phyloP scores from a whole-genome alignment of 2,329 filamentous ascomycete genomes.

The Boeremia exigua region DNA sequence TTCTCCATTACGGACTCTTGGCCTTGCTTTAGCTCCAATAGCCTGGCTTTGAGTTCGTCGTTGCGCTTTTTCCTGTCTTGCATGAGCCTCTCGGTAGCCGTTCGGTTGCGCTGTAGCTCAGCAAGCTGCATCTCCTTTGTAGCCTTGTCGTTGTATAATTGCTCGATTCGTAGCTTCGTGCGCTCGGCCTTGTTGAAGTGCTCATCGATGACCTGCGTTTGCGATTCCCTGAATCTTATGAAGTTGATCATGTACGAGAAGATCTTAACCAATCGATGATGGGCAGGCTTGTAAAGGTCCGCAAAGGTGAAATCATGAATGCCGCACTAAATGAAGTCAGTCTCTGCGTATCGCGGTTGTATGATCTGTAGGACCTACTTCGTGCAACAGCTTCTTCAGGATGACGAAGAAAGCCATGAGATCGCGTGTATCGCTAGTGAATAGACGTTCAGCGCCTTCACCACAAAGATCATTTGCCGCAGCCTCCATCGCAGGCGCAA shows the following conservation, averaged over 20 bases:
- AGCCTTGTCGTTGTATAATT: slow-evolving; percentile 83
- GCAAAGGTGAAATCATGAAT: slow-evolving; percentile 93
- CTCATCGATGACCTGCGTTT: slow-evolving; percentile 86
- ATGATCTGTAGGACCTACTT: slow-evolving; percentile 49
- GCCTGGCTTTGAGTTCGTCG: slow-evolving; percentile 80
- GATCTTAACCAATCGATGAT: slow-evolving; percentile 89
- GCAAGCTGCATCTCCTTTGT: slow-evolving; percentile 80
- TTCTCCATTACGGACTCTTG: slow-evolving; percentile 85
- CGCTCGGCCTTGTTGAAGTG: slow-evolving; percentile 91
- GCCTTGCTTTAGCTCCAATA: slow-evolving; percentile 79
- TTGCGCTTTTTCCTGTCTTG: slow-evolving; percentile 85
- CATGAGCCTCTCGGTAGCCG: slow-evolving; percentile 80
- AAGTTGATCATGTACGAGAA: slow-evolving; percentile 99
- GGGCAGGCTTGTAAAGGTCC: slow-evolving; percentile 89
- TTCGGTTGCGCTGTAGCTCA: slow-evolving; percentile 80
- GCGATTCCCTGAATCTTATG: slow-evolving; percentile 92
- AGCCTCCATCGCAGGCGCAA: slow-evolving; percentile 93
- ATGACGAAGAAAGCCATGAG: slow-evolving; percentile 95
- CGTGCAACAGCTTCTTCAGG: slow-evolving; percentile 76
- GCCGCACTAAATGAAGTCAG: slow-evolving; percentile 67
- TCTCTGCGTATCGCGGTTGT: not conserved
- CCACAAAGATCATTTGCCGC: slow-evolving; percentile 87
- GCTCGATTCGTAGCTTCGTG: slow-evolving; percentile 86
- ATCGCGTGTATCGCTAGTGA: slow-evolving; percentile 87
- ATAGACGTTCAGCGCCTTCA: slow-evolving; percentile 76